These are phyloP conservation scores for Mycena galopus DNA, from an alignment of 768 basidiomycete genomes.

Conservation along the genomic window DNA sequence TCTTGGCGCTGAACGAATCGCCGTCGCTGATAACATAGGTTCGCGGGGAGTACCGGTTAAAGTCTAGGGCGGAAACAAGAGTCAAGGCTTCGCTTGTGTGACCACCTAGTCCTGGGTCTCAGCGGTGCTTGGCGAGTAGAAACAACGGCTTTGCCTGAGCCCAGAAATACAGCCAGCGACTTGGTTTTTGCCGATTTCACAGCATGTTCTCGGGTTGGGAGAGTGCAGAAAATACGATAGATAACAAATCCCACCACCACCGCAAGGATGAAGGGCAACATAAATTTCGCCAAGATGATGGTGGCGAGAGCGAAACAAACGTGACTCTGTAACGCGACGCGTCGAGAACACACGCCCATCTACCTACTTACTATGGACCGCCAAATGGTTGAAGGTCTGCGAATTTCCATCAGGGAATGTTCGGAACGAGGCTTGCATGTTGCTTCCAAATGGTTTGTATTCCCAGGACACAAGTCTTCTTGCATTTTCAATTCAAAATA, in stretches of 20 bases:
- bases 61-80: conserved; percentile 80
- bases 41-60: conserved; percentile 79
- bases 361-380: conserved; percentile 51
- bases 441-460: conserved; percentile 82
- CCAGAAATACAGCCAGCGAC: conserved; percentile 86
- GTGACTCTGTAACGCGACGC: background rate
- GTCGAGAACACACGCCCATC: background rate
- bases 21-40: conserved; percentile 87
- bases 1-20: conserved; percentile 81
- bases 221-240: conserved; percentile 31
- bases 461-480: conserved; percentile 6
- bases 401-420: conserved; percentile 77
- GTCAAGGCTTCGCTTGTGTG: conserved; percentile 91
- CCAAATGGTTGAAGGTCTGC: conserved; percentile 68
- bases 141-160: conserved; percentile 76
- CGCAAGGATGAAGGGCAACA: conserved; percentile 11
- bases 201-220: conserved; percentile 12
- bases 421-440: conserved; percentile 76
- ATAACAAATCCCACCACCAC: conserved; percentile 2
- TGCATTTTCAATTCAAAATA: conserved; percentile 31
- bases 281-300: background rate
- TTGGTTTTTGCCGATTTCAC: conserved; percentile 21
- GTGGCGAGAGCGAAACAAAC: background rate
- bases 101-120: conserved; percentile 72
- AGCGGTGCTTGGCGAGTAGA: conserved; percentile 6